Evolutionary conservation across 306 rosid species (phyloP), one percentile per base, ranked within the genome.

Genomic region (Prosopis cineraria): DNA sequence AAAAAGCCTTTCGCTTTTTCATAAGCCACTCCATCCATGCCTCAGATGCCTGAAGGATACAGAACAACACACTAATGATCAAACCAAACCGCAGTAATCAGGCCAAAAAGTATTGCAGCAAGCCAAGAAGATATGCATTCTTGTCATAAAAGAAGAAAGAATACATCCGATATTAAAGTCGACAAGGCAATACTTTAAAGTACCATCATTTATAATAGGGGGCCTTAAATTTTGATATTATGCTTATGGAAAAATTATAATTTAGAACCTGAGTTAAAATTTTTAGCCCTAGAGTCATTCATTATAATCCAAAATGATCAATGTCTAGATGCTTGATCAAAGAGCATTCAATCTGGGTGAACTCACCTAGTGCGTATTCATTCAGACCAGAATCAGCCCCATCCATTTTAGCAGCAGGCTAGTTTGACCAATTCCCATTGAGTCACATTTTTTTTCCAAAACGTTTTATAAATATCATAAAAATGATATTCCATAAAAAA

Each of bases 1-100:
- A 84, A 78, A 95, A 95, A 82, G 98, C 98, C 91, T 82, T 92
- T 75, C 98, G 85, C 84, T 91, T 92, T 84, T 95, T 91, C 25
- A 91, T 88, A 73, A 92, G 91, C 98, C 98, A 95, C 67, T 92
- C 98, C 98, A 88, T 89, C 98, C 98, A 95, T 84, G 98, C 96
- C 75, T 91, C 88, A 70, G 98, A 95, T 79, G 98, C 98, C 98
- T 95, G 85, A 67, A 75, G 74, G 76, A 78, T 73, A 82, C 55
- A 60, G 70, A 76, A 76, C 34, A 73, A 27, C 70, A 70, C 72
- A 31, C 70, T 39, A 44, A 68, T 83, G 36, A 34, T 62, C 41
- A 62, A 62, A 33, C 66, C 66, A 27, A 59, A 12, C 27, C 43
- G 8, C 45, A 64, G 45, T 64, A 8, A 34, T 62, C 12, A 31